Evolutionary conservation across 306 rosid species (phyloP), one percentile per base, ranked within the genome.

Genomic region (Hippophae rhamnoides): DNA sequence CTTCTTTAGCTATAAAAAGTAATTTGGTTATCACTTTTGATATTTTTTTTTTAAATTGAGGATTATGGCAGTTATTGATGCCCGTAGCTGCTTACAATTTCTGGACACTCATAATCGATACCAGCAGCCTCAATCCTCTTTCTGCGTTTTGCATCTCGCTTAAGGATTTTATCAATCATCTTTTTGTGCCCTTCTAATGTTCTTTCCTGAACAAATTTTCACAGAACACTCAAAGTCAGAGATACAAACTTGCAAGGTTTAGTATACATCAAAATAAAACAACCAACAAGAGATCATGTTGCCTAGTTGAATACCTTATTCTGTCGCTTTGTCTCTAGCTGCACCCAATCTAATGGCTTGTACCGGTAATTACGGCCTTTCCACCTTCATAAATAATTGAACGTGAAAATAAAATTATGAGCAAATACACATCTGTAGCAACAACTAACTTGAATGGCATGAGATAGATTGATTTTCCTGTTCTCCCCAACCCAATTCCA

Each of bases 111-210:
- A 18, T 18, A 90, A 43, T 87, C 95, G 52, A 90, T 82, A 60
- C 94, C 95, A 64, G 94, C 90, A 63, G 89, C 90, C 68, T 71
- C 89, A 66, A 90, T 79, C 72, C 71, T 82, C 79, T 75, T 85
- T 65, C 65, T 72, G 46, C 88, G 79, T 41, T 63, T 78, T 68
- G 65, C 66, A 73, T 81, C 79, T 53, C 78, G 81, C 71, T 81
- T 87, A 66, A 76, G 7, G 53, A 90, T 74, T 66, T 72, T 84
- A 9, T 70, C 87, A 47, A 87, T 82, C 65, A 87, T 65, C 69
- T 82, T 90, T 62, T 56, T 62, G 71, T 76, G 90, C 70, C 81
- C 97, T 57, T 72, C 82, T 76, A 66, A 54, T 12, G 95, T 89
- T 68, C 89, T 79, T 72, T 84, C 95, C 97, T 90, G 74, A 31